Evolutionary conservation across 2,329 filamentous ascomycete genomes (phyloP), one percentile per base, ranked within the genome.

Genomic region (Aaosphaeria arxii): DNA sequence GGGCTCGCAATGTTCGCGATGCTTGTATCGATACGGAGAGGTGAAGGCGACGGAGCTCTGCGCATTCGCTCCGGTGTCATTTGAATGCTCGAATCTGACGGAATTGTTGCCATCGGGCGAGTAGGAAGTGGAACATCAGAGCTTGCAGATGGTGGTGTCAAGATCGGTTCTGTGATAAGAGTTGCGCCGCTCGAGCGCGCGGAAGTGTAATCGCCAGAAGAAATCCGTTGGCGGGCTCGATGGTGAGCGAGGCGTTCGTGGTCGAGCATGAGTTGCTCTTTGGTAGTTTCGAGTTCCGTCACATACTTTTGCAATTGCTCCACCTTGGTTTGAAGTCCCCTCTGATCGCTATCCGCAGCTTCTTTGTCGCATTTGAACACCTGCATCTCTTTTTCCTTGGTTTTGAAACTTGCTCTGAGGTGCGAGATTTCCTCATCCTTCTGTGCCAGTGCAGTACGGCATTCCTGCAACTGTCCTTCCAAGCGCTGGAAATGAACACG

Each of bases 141-240:
- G 11, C 30, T 24, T 39, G 30, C 24, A n/a, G 44, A 6, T 47
- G 54, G 29, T 49, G 45, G 49, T 11, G 49, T 48, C 17, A 49
- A 48, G 41, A 30, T 62, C 33, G 49, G 41, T 46, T 63, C 61
- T 17, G 59, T 57, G 40, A 62, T 63, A 47, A 69, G 59, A 7
- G 66, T 69, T 30, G 63, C 59, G 42, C 58, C 60, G 48, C 66
- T 69, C 33, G 59, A 65, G 28, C 64, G 55, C 7, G 63, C 64
- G 6, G 60, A 63, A 7, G 50, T 54, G 43, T 55, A 53, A 1
- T 67, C 66, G 7, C 52, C 47, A 2, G 55, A 58, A 1, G 58
- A 47, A 5, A 55, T 54, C 1, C 58, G 52, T 4, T 59, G 53
- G 4, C 59, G 57, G 7, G 61, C 48, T 7, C 59, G 55, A 30